These are phyloP conservation scores for Botryosphaeria dothidea DNA, from an alignment of 2,329 filamentous ascomycete genomes.

Conservation along the genomic window DNA sequence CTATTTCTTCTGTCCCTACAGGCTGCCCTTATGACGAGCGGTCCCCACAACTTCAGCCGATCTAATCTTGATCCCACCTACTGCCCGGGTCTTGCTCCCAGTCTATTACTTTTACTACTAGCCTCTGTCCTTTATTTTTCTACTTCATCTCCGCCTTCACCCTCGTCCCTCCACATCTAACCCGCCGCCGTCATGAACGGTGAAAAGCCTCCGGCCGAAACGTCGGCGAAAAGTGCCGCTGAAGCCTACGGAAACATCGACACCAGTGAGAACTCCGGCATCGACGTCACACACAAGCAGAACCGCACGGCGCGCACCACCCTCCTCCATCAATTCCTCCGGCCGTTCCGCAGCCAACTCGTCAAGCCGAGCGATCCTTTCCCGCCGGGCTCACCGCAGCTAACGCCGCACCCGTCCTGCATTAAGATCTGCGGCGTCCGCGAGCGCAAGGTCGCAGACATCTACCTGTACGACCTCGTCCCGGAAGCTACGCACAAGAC, in stretches of 20 bases:
- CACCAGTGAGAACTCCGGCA: constrained; percentile 9
- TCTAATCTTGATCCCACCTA: not conserved
- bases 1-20: not conserved
- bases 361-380: constrained; percentile 31
- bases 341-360: constrained; percentile 38
- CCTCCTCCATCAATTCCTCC: constrained; percentile 40
- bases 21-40: not conserved
- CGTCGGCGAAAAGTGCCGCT: not conserved
- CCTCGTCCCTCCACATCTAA: not conserved
- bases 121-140: not conserved
- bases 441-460: constrained; percentile 44
- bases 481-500: constrained; percentile 20
- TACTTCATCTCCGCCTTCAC: not conserved
- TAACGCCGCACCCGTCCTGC: constrained; percentile 39
- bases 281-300: constrained; percentile 32
- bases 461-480: constrained; percentile 49
- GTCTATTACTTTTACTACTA: not conserved
- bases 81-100: not conserved
- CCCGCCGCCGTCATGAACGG: not conserved
- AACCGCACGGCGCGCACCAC: constrained; percentile 42
- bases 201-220: not conserved
- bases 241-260: not conserved
- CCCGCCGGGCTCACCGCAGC: constrained; percentile 43
- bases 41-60: not conserved
- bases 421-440: constrained; percentile 36